Evolutionary conservation across 2,329 filamentous ascomycete genomes (phyloP), one percentile per base, ranked within the genome.

Genomic region (Tolypocladium tropicale): DNA sequence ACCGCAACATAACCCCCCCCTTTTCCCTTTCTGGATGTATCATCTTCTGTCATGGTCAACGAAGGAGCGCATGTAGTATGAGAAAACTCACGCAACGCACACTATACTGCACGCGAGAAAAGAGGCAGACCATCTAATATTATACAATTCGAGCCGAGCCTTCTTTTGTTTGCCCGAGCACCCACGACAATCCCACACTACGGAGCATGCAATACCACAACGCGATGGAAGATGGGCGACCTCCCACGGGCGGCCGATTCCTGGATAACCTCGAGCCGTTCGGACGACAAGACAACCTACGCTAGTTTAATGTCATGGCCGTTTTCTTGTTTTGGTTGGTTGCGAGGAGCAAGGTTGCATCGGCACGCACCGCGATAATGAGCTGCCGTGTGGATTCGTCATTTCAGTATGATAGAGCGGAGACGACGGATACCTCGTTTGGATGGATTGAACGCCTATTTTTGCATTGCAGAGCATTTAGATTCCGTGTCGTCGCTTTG

Each of bases 111-210:
- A 57, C 33, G 60, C 57, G 53, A n/a, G n/a, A 59, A 59, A 63
- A 14, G 61, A 66, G 65, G 66, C 66, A 64, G 61, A 60, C 59
- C 63, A 62, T 61, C 57, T 69, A 67, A 67, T 67, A 64, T 52
- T 59, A 61, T 63, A 67, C 59, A 61, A 58, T 66, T 67, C 64
- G 61, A 66, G 61, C 63, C 62, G 57, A 63, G 63, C 60, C 56
- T 63, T 33, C 16, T 53, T n/a, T 46, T 18, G n/a, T 55, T 53
- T 37, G 21, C 46, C 10, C 46, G 51, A 32, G 10, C 46, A 49
- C 28, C 11, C 11, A 18, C 43, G 30, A n/a, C 25, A 48, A 18
- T 5, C 14, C 18, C 12, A 11, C 3, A 18, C n/a, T 41, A 25
- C 23, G 41, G 41, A 28, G 41, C 28, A 28, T 14, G 14, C 43